Evolutionary conservation across 352 stramenopile species (phyloP).

Genomic region (Phytophthora fragariae): DNA sequence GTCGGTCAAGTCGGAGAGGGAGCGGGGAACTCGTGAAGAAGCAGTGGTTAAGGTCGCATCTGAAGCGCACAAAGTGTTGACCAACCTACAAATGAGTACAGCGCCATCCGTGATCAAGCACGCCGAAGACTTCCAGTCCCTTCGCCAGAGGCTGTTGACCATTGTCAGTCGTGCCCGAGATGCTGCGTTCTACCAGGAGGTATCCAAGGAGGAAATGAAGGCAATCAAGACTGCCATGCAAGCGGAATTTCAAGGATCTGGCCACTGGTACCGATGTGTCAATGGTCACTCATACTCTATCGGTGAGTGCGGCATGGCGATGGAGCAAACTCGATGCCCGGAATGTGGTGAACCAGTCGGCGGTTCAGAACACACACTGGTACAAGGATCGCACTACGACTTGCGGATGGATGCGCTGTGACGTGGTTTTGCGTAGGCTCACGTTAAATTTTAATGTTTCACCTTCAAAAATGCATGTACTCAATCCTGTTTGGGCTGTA

Average conservation of each 20-base stretch:
- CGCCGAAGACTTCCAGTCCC: conserved; percentile 1
- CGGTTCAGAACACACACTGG: conserved; percentile 49
- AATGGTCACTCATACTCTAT: conserved; percentile 90
- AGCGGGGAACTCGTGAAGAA: conserved; percentile 23
- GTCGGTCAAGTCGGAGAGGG: conserved; percentile 20
- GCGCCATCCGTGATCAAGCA: conserved; percentile 24
- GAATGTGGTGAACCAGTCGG: conserved; percentile 79
- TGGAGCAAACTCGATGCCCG: conserved; percentile 64
- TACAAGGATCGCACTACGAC: conserved; percentile 21
- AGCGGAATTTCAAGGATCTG: conserved; percentile 37
- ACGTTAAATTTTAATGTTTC: no score
- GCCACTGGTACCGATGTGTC: conserved; percentile 78
- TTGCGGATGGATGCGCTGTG: conserved; percentile 29
- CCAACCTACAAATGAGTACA: conserved; percentile 1
- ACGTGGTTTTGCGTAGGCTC: background rate
- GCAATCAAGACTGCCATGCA: conserved; percentile 48
- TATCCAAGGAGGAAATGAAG: conserved; percentile 41
- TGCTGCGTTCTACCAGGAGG: conserved; percentile 41
- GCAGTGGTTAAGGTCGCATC: background rate
- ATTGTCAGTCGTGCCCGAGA: conserved; percentile 23
- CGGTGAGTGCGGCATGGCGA: conserved; percentile 82
- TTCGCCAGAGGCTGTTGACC: conserved; percentile 8
- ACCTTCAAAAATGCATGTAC: no score
- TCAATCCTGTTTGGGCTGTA: no score
- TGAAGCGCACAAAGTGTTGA: conserved; percentile 5